Evolutionary conservation across 2,329 filamentous ascomycete genomes (phyloP), one percentile per base, ranked within the genome.

Genomic region (Xylariaceae sp.): DNA sequence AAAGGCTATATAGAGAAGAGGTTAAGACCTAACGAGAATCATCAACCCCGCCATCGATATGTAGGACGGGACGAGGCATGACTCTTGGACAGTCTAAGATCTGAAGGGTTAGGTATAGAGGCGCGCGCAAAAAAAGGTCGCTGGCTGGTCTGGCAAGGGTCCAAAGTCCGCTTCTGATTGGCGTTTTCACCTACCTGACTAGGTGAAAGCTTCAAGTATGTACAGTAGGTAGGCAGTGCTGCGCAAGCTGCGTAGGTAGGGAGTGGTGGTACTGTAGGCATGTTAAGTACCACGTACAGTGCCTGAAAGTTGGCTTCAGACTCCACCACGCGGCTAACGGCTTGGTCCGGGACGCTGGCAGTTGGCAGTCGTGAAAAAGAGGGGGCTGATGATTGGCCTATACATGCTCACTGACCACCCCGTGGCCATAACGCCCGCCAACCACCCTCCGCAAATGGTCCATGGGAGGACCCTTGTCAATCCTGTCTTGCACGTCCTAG

Each of bases 271-370:
- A n/a, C n/a, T n/a, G n/a, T n/a, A n/a, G n/a, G n/a, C n/a, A n/a
- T n/a, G n/a, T n/a, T 42, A 55, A 53, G 53, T 53, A 54, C 46
- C 46, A 36, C 42, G 37, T 40, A 57, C 54, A 57, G 54, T 57
- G 54, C 33, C 54, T 50, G 54, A 29, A 18, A 6, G 35, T 10
- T 49, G 49, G 49, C 35, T n/a, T 41, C 15, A 40, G 39, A 37
- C 35, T 44, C 36, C 30, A 43, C 42, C 24, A 51, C 50, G 49
- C 54, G 53, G 53, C 53, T 57, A 41, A n/a, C 45, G 56, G 53
- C 49, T 47, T 50, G 35, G 52, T 44, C 37, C 45, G 43, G 55
- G 50, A 42, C 41, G 55, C 41, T 57, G 55, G 55, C 55, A 57
- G 55, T 41, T 57, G 55, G 55, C 55, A 53, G 36, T 3, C 30